These are phyloP conservation scores for Ophiostoma triangulosporum DNA, from an alignment of 2,329 filamentous ascomycete species.

Conservation along the genomic window DNA sequence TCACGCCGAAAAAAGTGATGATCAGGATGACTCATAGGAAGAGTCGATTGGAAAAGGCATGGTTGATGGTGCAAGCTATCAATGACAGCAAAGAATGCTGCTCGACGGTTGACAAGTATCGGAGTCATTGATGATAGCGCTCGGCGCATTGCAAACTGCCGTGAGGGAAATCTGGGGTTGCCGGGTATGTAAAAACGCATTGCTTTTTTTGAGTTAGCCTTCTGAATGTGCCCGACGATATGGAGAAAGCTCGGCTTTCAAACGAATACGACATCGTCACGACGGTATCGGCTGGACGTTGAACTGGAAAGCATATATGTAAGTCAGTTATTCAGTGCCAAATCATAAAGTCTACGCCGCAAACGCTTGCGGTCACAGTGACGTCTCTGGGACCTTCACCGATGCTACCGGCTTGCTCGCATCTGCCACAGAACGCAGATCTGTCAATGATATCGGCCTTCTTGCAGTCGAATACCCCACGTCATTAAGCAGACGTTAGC, in stretches of 20 bases:
- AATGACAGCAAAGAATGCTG: too few species aligned
- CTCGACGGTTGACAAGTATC: too few species aligned
- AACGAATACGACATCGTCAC: not conserved
- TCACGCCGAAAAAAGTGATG: too few species aligned
- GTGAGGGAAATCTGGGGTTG: too few species aligned
- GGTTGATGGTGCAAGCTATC: too few species aligned
- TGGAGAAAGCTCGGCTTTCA: not conserved
- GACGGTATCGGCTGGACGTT: not conserved
- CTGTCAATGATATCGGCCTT: slow-evolving; percentile 11
- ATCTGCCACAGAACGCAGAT: slow-evolving; percentile 3
- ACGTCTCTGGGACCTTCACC: slow-evolving; percentile 8
- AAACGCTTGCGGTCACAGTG: slow-evolving; percentile 1
- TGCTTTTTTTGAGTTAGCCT: not conserved
- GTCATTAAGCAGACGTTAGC: slow-evolving; percentile 7
- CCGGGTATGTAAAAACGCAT: not conserved
- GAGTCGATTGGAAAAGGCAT: too few species aligned
- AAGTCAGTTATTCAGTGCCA: too few species aligned
- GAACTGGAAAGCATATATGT: not conserved
- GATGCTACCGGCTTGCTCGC: not conserved
- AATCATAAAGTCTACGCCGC: not conserved
- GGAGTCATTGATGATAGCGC: too few species aligned
- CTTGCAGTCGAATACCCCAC: slow-evolving; percentile 10
- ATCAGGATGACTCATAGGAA: too few species aligned
- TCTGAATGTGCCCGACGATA: not conserved
- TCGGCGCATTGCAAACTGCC: too few species aligned